Conservation (phyloP, 2,329 filamentous ascomycete genomes). For the Neurospora crassa region DNA sequence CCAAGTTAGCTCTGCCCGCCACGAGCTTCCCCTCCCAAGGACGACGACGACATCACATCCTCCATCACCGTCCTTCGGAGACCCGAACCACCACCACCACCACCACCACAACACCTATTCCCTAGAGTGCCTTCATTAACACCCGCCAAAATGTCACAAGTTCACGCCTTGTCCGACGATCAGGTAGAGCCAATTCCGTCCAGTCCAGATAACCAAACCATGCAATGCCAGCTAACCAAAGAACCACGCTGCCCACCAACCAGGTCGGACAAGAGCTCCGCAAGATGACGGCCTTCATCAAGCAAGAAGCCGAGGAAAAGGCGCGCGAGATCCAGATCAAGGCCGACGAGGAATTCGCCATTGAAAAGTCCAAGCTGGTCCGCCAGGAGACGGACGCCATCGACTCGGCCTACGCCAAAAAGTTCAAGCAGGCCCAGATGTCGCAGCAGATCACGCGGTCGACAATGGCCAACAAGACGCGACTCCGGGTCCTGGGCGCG, state of each 20-base stretch:
- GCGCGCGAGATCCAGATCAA: constrained; percentile 96
- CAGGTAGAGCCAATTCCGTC: constrained; percentile 51
- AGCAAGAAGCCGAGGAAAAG: constrained; percentile 95
- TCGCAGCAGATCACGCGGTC: constrained; percentile 97
- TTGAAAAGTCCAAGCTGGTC: constrained; percentile 98
- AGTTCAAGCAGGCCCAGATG: constrained; percentile 98
- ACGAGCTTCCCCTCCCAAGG: background rate
- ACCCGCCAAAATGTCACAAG: constrained; percentile 69
- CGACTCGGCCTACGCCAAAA: constrained; percentile 91
- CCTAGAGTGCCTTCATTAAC: constrained; percentile 6
- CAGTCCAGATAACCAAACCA: no score
- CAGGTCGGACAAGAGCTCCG: constrained; percentile 96
- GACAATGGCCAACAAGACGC: constrained; percentile 91
- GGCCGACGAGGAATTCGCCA: constrained; percentile 97
- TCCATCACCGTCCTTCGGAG: background rate
- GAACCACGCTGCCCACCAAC: constrained; percentile 3
- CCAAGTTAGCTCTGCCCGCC: background rate
- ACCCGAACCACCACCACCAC: background rate
- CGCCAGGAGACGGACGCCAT: constrained; percentile 90
- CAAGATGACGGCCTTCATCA: constrained; percentile 99
- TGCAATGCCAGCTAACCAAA: no score
- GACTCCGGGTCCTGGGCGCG: constrained; percentile 76
- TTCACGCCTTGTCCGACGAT: constrained; percentile 93
- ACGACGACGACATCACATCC: background rate
- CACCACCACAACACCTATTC: constrained; percentile 1